Base-by-base conservation (phyloP, 1,284 basidiomycete species). In the Bjerkandera adusta region DNA sequence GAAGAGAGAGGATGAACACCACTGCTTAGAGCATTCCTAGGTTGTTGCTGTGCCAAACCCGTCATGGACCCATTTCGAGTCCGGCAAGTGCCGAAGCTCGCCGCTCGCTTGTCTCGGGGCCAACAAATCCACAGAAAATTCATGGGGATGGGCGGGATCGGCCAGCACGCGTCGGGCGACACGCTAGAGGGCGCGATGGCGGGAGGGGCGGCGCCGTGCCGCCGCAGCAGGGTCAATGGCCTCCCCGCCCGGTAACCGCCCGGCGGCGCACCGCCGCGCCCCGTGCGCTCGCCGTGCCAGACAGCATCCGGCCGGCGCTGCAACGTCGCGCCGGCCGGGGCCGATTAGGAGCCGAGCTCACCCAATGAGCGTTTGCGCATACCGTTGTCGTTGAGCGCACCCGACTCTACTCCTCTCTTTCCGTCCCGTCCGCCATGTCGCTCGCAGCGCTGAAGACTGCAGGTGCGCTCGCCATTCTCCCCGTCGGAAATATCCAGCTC, bases 401-500 rank as follows among this genome's bases (percentile, higher is more conserved):
- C 43, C 46, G 32, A 24, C 33, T 13, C 16, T 38, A 30, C 34
- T 20, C 37, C 36, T 27, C 20, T 11, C 26, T 43, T 48, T 55
- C 49, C 44, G 47, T 53, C 48, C 54, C 47, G 51, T n/a, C 57
- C 53, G 57, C 51, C 57, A 83, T 83, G 79, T 76, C 78, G 56
- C 68, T 78, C 60, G 55, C 62, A 49, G 60, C 70, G 30, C 61
- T 81, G 50, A 75, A 68, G 60, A 62, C 70, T 53, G 67, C 74
- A 65, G 69, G 79, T 79, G 52, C 50, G 68, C 54, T 32, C 10
- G 6, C 21, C 34, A 18, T 16, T 11, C 30, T 24, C 34, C 8
- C 18, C 5, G 16, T 18, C 30, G 6, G 16, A 29, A 26, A 26
- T 36, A 18, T 26, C 18, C 20, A 16, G 39, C 39, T 38, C 25